Conservation (phyloP, 192 early-diverging fungal species). For the Pilaira anomala region DNA sequence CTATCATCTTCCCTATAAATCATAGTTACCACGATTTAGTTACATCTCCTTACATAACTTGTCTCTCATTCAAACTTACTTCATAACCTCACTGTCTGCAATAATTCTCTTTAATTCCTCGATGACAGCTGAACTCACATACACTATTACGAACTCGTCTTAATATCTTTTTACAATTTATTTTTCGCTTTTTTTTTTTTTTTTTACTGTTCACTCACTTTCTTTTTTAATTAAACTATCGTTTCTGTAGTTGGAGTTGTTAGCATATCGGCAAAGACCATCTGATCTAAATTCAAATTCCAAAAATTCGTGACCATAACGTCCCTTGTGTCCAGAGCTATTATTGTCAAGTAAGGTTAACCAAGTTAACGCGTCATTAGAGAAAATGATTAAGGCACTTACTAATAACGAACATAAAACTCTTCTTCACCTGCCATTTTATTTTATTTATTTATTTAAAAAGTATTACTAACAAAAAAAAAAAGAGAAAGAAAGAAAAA, state of each 20-base stretch:
- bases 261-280: conserved; percentile 91
- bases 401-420: conserved; percentile 51
- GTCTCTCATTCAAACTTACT: conserved; percentile 38
- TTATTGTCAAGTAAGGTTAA: background rate
- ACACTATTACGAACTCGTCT: conserved; percentile 53
- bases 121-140: conserved; percentile 74
- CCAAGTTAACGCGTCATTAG: background rate
- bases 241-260: conserved; percentile 97
- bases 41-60: background rate
- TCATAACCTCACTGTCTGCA: conserved; percentile 86
- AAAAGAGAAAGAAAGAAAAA: background rate
- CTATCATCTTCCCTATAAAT: conserved; percentile 77
- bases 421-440: conserved; percentile 37
- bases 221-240: conserved; percentile 95
- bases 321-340: conserved; percentile 87
- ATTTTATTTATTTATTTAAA: conserved; percentile 2
- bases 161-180: too few relatives aligned
- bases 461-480: background rate
- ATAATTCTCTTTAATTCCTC: conserved; percentile 89
- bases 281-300: conserved; percentile 92
- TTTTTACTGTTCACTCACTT: conserved; percentile 58
- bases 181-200: background rate
- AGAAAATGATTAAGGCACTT: conserved; percentile 13
- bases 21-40: background rate
- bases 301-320: conserved; percentile 98